Evolutionary conservation across 225 moss, liverwort and hornwort species (phyloP).

Genomic region (Straminergon stramineum): DNA sequence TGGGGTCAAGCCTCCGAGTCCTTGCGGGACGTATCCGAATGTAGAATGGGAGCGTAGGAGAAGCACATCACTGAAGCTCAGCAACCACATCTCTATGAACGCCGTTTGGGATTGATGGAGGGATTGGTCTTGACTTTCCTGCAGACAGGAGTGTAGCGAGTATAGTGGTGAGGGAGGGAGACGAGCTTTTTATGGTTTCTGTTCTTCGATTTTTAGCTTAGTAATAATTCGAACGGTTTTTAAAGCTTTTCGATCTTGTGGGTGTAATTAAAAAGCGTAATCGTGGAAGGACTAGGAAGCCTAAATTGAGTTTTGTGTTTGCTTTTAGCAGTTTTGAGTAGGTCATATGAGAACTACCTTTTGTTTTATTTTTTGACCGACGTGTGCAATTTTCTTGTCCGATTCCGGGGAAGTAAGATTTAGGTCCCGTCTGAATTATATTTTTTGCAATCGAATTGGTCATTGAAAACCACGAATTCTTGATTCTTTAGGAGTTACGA

Average conservation of each 20-base stretch:
- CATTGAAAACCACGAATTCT: no score
- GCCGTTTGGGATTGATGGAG: slow-evolving; percentile 24
- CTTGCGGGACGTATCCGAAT: slow-evolving; percentile 58
- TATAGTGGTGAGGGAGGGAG: neutral
- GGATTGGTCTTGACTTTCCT: slow-evolving; percentile 27
- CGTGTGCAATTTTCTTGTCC: no score
- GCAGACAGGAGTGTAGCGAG: neutral
- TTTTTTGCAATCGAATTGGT: neutral
- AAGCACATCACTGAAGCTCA: slow-evolving; percentile 53
- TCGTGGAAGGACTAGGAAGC: neutral
- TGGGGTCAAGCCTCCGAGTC: slow-evolving; percentile 10
- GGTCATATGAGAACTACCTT: neutral
- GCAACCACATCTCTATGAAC: neutral
- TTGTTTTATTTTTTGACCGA: neutral
- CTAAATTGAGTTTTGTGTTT: neutral
- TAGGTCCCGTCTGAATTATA: neutral
- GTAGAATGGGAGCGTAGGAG: slow-evolving; percentile 46
- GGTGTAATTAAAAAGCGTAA: no score
- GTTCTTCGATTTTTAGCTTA: neutral
- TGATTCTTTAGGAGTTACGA: neutral
- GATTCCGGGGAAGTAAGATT: neutral
- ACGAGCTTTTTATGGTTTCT: neutral
- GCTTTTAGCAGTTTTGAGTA: neutral
- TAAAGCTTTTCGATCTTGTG: neutral
- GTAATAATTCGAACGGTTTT: neutral